Evolutionary conservation across 1,284 basidiomycete species (phyloP).

Genomic region (Sanghuangporus weigelae): DNA sequence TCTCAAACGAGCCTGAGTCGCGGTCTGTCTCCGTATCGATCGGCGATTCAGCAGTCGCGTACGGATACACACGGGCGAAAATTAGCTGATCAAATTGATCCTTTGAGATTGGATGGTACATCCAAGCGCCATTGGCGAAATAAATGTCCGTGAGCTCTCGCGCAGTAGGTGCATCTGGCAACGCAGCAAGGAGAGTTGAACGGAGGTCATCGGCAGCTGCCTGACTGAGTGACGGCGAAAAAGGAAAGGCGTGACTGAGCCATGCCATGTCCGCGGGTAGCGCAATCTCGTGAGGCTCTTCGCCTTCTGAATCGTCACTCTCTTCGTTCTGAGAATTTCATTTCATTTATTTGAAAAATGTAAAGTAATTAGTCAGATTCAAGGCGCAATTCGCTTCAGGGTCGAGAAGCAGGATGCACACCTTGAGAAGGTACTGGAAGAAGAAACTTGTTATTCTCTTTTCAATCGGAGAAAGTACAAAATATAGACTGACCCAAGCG

Average conservation of each 20-base stretch:
- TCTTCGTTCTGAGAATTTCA: conserved; percentile 32
- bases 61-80: conserved; percentile 48
- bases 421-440: conserved; percentile 34
- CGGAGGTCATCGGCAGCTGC: conserved; percentile 37
- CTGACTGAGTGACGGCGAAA: conserved; percentile 39
- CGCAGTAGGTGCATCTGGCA: conserved; percentile 43
- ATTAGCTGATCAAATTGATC: conserved; percentile 47
- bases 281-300: conserved; percentile 20
- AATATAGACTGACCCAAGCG: conserved; percentile 48
- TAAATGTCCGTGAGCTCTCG: conserved; percentile 45
- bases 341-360: conserved; percentile 34
- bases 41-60: conserved; percentile 23
- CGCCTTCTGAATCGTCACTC: conserved; percentile 28
- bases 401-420: conserved; percentile 19
- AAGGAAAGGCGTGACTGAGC: conserved; percentile 56
- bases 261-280: conserved; percentile 50
- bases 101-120: conserved; percentile 60
- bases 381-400: neutral
- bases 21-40: conserved; percentile 17
- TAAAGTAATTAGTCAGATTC: conserved; percentile 11
- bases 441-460: conserved; percentile 13
- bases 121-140: conserved; percentile 63
- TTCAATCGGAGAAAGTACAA: conserved; percentile 8
- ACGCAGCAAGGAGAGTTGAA: conserved; percentile 36
- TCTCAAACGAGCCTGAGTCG: conserved; percentile 39